phyloP scores from a whole-genome alignment of 768 basidiomycete genomes.

The Rhizopogon vesiculosus region DNA sequence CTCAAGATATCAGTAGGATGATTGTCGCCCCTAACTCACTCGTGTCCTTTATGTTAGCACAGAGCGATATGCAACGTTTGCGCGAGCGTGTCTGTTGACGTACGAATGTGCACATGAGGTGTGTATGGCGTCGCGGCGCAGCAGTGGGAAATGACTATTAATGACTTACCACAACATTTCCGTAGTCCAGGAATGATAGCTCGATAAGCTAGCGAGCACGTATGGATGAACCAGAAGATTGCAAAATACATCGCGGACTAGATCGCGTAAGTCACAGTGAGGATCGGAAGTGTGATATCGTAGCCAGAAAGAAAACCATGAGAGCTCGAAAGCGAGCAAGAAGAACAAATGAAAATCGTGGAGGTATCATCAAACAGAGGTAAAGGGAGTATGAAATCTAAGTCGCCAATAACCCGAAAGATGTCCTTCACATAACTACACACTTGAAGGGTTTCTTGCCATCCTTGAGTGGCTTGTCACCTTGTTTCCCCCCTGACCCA shows the following conservation, averaged over 20 bases:
- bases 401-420: slow-evolving; percentile 56
- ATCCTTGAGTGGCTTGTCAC: slow-evolving; percentile 39
- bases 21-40: not conserved
- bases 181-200: not conserved
- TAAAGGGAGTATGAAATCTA: slow-evolving; percentile 67
- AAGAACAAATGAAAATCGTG: slow-evolving; percentile 27
- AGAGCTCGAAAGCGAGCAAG: slow-evolving; percentile 15
- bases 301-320: slow-evolving; percentile 28
- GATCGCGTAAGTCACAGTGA: slow-evolving; percentile 36
- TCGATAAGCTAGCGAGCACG: not conserved
- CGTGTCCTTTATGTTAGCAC: not conserved
- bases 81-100: not conserved
- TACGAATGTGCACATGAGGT: not conserved
- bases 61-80: not conserved
- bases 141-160: not conserved
- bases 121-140: not conserved
- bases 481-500: slow-evolving; percentile 34
- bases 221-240: slow-evolving; percentile 7
- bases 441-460: slow-evolving; percentile 52
- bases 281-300: slow-evolving; percentile 24
- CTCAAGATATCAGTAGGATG: not conserved
- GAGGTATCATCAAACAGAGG: slow-evolving; percentile 83
- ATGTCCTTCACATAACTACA: slow-evolving; percentile 73
- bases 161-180: not conserved
- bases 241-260: slow-evolving; percentile 36